Evolutionary conservation across 768 basidiomycete species (phyloP), one percentile per base, ranked within the genome.

Genomic region (Pleurotus pulmonarius): DNA sequence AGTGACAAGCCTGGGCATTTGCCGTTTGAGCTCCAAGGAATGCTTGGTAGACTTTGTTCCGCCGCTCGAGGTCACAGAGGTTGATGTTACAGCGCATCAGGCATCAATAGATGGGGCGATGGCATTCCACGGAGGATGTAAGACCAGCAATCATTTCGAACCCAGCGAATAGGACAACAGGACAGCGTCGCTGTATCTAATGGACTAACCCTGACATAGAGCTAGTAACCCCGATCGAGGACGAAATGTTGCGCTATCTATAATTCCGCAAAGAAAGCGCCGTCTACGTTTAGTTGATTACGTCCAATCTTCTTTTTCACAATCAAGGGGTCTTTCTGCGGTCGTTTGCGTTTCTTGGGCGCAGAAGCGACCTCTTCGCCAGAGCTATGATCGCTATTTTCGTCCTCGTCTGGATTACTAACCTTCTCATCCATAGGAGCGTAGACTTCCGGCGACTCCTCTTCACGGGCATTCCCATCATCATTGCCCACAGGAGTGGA

Each of bases 181-280:
- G 43, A 8, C 43, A 44, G 15, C 43, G 29, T 34, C 29, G 29
- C 9, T 34, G 29, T 11, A 11, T 34, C 29, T 34, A 34, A 34
- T 34, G 7, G 29, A 11, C 29, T 34, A 34, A 11, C 29, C 8
- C 29, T 34, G 29, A 34, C 29, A 34, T 34, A 9, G 29, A 34
- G 29, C 29, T 9, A 8, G 11, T 11, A 11, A 34, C 29, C 29
- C 29, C 29, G 29, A 34, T 34, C 29, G 29, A 34, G 29, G 29
- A 34, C 29, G 11, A 34, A 34, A 34, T 11, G 29, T 9, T 34
- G 29, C 29, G 29, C 29, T 11, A 34, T 68, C 64, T 72, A 89
- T 58, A 92, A 70, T 45, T 78, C 86, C 45, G 82, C 79, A 63
- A 91, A 92, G 69, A 91, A 92, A 16, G 81, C 74, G 8, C 75